Conservation (phyloP, 73 alveolate species). For the Tetrahymena thermophila region DNA sequence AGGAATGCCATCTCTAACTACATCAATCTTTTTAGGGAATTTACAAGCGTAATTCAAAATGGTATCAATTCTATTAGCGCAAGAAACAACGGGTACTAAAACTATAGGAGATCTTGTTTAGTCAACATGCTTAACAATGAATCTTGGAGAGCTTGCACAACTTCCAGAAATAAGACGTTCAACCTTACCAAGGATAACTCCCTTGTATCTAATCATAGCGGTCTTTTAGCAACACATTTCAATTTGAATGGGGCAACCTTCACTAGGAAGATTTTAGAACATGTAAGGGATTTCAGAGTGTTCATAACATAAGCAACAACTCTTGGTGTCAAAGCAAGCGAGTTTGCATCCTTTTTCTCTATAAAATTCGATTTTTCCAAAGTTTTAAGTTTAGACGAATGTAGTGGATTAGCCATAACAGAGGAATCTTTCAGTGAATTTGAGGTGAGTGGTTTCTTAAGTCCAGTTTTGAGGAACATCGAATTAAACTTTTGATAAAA, state of each 20-base stretch:
- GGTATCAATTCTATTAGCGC: background rate
- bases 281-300: background rate
- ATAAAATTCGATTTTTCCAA: background rate
- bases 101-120: background rate
- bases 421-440: background rate
- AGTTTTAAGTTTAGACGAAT: background rate
- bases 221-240: background rate
- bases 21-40: background rate
- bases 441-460: background rate
- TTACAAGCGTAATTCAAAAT: background rate
- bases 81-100: background rate
- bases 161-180: background rate
- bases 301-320: background rate
- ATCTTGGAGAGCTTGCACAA: background rate
- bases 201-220: background rate
- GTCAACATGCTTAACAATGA: background rate
- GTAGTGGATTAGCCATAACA: background rate
- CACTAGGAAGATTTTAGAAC: background rate
- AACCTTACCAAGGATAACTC: background rate
- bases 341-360: background rate
- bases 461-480: background rate
- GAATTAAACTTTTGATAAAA: too few relatives aligned
- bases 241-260: background rate
- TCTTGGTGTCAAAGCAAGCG: background rate
- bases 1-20: background rate